Evolutionary conservation across 2,329 filamentous ascomycete species (phyloP).

Genomic region (Alternaria brassicicola): DNA sequence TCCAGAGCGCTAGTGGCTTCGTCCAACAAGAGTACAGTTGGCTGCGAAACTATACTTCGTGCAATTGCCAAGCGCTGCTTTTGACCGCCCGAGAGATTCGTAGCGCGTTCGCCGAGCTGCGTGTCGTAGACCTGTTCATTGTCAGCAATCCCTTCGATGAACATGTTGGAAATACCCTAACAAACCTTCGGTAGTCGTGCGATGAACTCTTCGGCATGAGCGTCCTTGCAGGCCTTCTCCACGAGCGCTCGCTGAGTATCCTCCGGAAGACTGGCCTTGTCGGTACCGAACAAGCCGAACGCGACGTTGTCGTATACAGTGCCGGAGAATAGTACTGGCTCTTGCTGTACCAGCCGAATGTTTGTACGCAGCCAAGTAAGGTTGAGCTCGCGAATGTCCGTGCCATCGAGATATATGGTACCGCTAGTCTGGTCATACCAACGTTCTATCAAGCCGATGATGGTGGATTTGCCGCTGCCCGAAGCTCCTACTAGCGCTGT

Average conservation of each 20-base stretch:
- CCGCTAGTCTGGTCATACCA: conserved; percentile 47
- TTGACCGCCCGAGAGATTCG: conserved; percentile 88
- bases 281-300: conserved; percentile 75
- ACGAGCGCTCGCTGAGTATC: conserved; percentile 74
- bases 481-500: conserved; percentile 93
- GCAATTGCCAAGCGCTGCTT: conserved; percentile 96
- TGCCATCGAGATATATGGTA: conserved; percentile 39
- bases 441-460: conserved; percentile 74
- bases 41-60: conserved; percentile 84
- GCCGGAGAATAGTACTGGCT: conserved; percentile 86
- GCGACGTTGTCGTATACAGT: conserved; percentile 88
- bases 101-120: conserved; percentile 89
- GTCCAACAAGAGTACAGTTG: conserved; percentile 86
- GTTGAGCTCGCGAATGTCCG: conserved; percentile 79
- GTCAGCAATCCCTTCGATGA: conserved; percentile 2
- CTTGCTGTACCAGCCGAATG: conserved; percentile 88
- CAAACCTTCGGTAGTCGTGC: conserved; percentile 58
- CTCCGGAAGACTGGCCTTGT: conserved; percentile 57
- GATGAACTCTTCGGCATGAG: conserved; percentile 96
- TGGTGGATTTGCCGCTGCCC: conserved; percentile 91
- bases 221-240: conserved; percentile 80
- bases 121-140: conserved; percentile 85
- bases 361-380: conserved; percentile 90
- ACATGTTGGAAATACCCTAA: conserved; percentile 1
- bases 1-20: conserved; percentile 86